Evolutionary conservation across 805 yeast species (phyloP).

Genomic region (Saccharomyces mikatae): DNA sequence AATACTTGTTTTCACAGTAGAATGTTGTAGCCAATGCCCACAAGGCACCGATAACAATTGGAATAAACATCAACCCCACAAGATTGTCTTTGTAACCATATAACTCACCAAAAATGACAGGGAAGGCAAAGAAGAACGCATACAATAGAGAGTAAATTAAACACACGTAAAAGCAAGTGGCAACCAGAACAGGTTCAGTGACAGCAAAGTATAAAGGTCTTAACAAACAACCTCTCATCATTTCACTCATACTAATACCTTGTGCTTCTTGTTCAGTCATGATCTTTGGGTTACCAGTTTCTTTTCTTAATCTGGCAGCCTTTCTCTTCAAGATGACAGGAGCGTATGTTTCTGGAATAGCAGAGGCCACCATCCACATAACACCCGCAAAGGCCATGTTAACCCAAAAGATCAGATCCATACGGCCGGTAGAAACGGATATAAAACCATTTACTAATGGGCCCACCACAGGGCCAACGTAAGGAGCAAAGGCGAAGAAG

Average conservation of each 20-base stretch:
- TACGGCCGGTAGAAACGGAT: conserved; percentile 56
- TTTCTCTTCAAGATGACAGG: conserved; percentile 66
- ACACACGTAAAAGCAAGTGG: conserved; percentile 80
- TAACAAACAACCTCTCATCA: conserved; percentile 61
- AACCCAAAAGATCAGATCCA: conserved; percentile 77
- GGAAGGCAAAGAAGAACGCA: conserved; percentile 93
- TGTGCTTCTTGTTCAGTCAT: conserved; percentile 91
- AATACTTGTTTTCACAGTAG: conserved; percentile 55
- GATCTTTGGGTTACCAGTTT: conserved; percentile 73
- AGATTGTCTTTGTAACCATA: conserved; percentile 71
- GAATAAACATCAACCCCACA: conserved; percentile 82
- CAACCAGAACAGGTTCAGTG: conserved; percentile 78
- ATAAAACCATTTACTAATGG: conserved; percentile 85
- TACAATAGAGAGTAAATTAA: conserved; percentile 83
- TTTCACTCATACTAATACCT: conserved; percentile 59
- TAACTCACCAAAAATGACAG: conserved; percentile 72
- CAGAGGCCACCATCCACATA: conserved; percentile 57
- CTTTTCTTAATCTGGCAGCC: conserved; percentile 61
- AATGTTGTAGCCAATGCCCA: conserved; percentile 72
- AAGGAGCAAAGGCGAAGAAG: conserved; percentile 84
- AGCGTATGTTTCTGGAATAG: conserved; percentile 86
- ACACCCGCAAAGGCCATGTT: conserved; percentile 87
- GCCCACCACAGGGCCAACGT: conserved; percentile 87
- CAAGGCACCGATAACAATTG: conserved; percentile 80
- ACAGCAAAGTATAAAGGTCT: conserved; percentile 73